Conservation (phyloP, 352 stramenopile species). For the Phytophthora lateralis region DNA sequence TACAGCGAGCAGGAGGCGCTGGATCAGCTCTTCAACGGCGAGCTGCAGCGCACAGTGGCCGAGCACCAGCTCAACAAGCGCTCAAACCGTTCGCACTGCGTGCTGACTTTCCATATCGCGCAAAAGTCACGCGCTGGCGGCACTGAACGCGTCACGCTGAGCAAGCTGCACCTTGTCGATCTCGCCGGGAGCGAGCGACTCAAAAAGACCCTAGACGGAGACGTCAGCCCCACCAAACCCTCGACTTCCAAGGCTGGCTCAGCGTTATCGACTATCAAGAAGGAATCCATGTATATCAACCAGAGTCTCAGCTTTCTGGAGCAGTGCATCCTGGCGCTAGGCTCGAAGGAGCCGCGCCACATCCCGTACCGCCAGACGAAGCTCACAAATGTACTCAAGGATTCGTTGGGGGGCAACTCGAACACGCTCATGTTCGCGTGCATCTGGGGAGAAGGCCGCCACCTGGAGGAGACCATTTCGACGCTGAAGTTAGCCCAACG, state of each 20-base stretch:
- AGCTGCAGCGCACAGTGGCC: constrained; percentile 93
- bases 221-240: constrained; percentile 23
- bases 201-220: constrained; percentile 92
- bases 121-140: constrained; percentile 81
- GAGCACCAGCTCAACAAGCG: constrained; percentile 94
- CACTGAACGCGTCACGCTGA: constrained; percentile 81
- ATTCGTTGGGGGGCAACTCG: constrained; percentile 95
- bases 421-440: constrained; percentile 96
- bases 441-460: constrained; percentile 92
- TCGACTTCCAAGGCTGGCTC: constrained; percentile 15
- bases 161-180: constrained; percentile 95
- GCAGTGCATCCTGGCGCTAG: constrained; percentile 93
- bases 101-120: constrained; percentile 93
- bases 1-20: constrained; percentile 87
- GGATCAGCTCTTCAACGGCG: constrained; percentile 92
- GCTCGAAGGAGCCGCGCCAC: constrained; percentile 69
- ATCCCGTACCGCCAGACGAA: constrained; percentile 96
- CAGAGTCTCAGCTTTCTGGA: constrained; percentile 95
- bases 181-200: constrained; percentile 94
- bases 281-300: constrained; percentile 98
- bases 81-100: constrained; percentile 93
- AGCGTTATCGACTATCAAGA: constrained; percentile 88
- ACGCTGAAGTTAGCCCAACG: constrained; percentile 92
- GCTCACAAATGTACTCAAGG: constrained; percentile 93
- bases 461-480: constrained; percentile 94